Conservation (phyloP, 1,139 yeast genomes). For the Kodamaea alishanica region DNA sequence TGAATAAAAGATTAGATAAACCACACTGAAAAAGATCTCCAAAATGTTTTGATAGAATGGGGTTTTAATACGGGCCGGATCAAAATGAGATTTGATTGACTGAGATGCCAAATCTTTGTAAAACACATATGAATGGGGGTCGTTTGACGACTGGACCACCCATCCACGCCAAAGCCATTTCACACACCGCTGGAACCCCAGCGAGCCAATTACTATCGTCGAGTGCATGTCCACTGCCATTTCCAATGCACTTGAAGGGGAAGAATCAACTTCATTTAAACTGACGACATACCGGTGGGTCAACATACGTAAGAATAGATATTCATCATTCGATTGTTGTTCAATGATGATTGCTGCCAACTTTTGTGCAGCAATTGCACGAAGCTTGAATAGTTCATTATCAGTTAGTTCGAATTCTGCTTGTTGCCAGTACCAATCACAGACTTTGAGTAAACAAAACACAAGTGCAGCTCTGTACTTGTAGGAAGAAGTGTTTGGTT, state of each 20-base stretch:
- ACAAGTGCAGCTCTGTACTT: conserved; percentile 66
- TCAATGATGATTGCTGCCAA: conserved; percentile 72
- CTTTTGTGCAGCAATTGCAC: conserved; percentile 69
- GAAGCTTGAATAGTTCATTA: conserved; percentile 54
- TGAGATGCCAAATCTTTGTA: conserved; percentile 60
- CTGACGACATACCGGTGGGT: conserved; percentile 72
- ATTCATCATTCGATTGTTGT: conserved; percentile 52
- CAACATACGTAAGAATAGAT: conserved; percentile 69
- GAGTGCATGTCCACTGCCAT: conserved; percentile 85
- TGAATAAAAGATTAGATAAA: conserved; percentile 62
- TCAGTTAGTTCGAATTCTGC: conserved; percentile 62
- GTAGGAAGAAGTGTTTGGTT: conserved; percentile 50
- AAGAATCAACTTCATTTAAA: conserved; percentile 57
- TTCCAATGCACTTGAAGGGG: conserved; percentile 71
- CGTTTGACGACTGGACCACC: conserved; percentile 73
- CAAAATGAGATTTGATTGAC: conserved; percentile 61
- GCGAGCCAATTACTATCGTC: conserved; percentile 68
- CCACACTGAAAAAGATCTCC: conserved; percentile 64
- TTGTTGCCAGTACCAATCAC: conserved; percentile 71
- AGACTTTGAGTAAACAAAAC: conserved; percentile 70
- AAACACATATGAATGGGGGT: conserved; percentile 65
- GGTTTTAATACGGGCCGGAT: conserved; percentile 79
- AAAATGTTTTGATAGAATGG: conserved; percentile 77
- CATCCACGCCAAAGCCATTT: conserved; percentile 94
- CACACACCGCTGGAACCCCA: conserved; percentile 82